Conservation (phyloP, 2,329 filamentous ascomycete species). For the Pseudocercospora pini-densiflorae region DNA sequence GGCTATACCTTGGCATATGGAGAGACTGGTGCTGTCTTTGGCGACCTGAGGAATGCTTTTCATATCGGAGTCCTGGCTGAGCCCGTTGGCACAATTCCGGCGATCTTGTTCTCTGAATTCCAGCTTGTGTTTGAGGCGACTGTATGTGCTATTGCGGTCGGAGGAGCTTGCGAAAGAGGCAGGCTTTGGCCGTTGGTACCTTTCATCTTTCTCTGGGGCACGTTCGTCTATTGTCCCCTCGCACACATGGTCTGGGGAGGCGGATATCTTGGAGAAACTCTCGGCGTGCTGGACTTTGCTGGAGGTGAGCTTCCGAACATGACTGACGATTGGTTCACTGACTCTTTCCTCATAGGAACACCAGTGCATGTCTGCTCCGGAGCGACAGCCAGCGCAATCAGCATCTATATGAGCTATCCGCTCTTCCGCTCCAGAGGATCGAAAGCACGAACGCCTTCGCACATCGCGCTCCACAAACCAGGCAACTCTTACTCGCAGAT, state of each 20-base stretch:
- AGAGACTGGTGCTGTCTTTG: conserved; percentile 51
- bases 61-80: conserved; percentile 53
- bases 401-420: conserved; percentile 57
- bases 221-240: conserved; percentile 53
- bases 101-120: conserved; percentile 57
- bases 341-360: conserved; percentile 34
- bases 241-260: conserved; percentile 57
- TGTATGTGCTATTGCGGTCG: conserved; percentile 57
- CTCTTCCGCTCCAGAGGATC: conserved; percentile 54
- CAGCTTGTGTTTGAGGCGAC: conserved; percentile 57
- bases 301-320: conserved; percentile 36
- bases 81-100: conserved; percentile 56
- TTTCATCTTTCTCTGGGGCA: conserved; percentile 58
- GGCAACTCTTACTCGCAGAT: conserved; percentile 56
- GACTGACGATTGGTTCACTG: background rate
- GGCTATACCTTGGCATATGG: conserved; percentile 57
- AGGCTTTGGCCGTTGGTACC: conserved; percentile 52
- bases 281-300: conserved; percentile 54
- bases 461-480: conserved; percentile 53
- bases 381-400: conserved; percentile 51
- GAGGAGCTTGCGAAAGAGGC: conserved; percentile 55
- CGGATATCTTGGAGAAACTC: conserved; percentile 46
- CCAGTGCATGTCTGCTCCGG: conserved; percentile 51
- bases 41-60: conserved; percentile 52
- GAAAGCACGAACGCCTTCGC: conserved; percentile 49